A percentile compares a stretch with the other conserved stretches of the same genome.
These are phyloP conservation scores for Bromus sterilis DNA, from an alignment of 176 grass and related monocot genomes.

Conservation along the genomic window DNA sequence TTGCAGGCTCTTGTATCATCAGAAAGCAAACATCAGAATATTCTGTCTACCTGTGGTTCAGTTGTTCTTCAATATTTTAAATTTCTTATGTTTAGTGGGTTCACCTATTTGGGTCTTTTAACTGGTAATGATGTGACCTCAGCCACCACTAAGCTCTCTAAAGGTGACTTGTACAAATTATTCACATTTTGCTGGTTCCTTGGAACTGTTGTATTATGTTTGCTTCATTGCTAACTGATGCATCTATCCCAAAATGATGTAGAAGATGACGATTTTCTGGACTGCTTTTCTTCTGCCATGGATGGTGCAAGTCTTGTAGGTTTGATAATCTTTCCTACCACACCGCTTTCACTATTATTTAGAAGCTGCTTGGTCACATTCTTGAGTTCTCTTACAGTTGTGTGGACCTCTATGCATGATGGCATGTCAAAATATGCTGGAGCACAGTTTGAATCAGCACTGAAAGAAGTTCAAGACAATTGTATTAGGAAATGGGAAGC, in stretches of 20 bases:
- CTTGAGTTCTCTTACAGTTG: constrained; percentile 36
- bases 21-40: constrained; percentile 36
- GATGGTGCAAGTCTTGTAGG: constrained; percentile 77
- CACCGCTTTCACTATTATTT: constrained; percentile 1
- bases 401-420: constrained; percentile 56
- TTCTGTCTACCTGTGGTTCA: constrained; percentile 44
- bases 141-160: constrained; percentile 45
- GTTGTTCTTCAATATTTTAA: constrained; percentile 44
- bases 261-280: constrained; percentile 46
- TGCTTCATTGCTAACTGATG: constrained; percentile 24
- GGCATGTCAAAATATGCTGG: constrained; percentile 44
- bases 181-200: not conserved
- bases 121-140: constrained; percentile 57
- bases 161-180: constrained; percentile 39
- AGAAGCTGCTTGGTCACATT: constrained; percentile 11
- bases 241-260: constrained; percentile 42
- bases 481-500: constrained; percentile 53
- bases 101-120: constrained; percentile 67
- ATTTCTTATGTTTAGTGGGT: constrained; percentile 61
- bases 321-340: constrained; percentile 23
- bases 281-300: constrained; percentile 50
- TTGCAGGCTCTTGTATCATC: constrained; percentile 77
- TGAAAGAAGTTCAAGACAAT: constrained; percentile 46
- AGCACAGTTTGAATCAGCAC: constrained; percentile 37
- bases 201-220: constrained; percentile 3